Base-by-base conservation (phyloP, 129 eudicot species). In the Flaveria ramosissima region DNA sequence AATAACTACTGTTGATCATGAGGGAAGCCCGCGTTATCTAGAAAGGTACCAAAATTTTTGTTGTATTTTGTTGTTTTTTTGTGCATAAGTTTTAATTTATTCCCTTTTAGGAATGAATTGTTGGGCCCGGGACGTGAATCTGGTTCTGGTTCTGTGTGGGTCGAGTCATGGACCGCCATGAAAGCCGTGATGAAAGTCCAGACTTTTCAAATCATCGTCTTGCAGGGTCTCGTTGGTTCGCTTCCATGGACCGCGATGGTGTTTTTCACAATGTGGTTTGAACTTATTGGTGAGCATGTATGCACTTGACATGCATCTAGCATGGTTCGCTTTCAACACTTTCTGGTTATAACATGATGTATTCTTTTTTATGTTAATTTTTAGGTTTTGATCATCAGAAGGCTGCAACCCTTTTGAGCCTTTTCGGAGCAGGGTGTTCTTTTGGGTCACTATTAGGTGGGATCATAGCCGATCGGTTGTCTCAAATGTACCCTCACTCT, bases 221-320 rank as follows among this genome's bases (percentile, higher is more conserved):
- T 91, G 83, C 98, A 94, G 80, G 98, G 98, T 55, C 89, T 94
- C 15, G 92, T 94, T 43, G 98, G 98, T 61, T 91, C 96, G 4
- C 75, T 94, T 52, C 98, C 98, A 27, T 94, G 98, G 98, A 94
- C 98, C 16, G 93, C 97, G 21, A 89, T 91, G 88, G 98, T 94
- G 27, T 94, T 94, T 83, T 85, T 94, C 83, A 91, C 98, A 5
- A 77, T 91, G 79, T 94, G 98, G 98, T 94, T 94, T 47, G 92
- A 94, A 83, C 85, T 94, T 75, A 94, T 94, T 65, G 98, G 98
- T 94, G 86, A 77, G 96, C 92, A 78, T 78, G 70, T 56, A 27
- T 69, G 59, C 64, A 5, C 12, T 57, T 74, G 41, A 16, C 17
- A 7, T 69, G 48, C 24, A 65, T 66, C 11, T 62, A 6, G 45